Evolutionary conservation across 1,284 basidiomycete genomes (phyloP).

Genomic region (Cryptococcus sp.): DNA sequence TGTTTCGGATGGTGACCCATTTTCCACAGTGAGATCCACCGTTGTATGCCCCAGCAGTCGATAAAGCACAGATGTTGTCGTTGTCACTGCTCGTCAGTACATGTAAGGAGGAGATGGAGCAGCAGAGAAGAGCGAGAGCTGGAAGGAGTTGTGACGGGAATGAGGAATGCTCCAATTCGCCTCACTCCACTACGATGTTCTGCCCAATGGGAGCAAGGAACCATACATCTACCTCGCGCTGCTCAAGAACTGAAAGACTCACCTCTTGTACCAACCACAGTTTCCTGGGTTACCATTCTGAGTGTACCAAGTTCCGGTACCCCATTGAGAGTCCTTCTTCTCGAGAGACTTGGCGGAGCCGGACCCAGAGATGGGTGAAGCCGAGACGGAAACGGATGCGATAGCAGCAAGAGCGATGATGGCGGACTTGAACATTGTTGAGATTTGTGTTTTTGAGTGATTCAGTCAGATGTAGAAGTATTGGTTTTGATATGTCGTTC

Average conservation of each 20-base stretch:
- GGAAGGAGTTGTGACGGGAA: background rate
- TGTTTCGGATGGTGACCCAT: slow-evolving; percentile 2
- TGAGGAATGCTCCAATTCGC: background rate
- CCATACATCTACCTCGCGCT: background rate
- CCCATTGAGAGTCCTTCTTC: background rate
- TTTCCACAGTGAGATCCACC: background rate
- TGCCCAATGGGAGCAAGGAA: no score
- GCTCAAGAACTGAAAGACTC: background rate
- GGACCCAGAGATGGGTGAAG: background rate
- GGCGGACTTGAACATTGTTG: background rate
- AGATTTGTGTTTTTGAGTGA: background rate
- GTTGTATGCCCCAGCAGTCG: background rate
- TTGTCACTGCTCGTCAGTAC: background rate
- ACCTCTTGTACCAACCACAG: slow-evolving; percentile 1
- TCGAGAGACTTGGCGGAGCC: background rate
- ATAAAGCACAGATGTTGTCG: background rate
- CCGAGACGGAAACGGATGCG: background rate
- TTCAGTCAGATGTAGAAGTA: no score
- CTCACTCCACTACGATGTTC: no score
- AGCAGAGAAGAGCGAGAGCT: background rate
- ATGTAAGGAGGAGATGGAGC: background rate
- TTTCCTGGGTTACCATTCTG: slow-evolving; percentile 1
- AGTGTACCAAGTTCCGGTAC: background rate
- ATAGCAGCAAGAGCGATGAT: background rate
- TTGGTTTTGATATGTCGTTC: no score